Base-by-base conservation (phyloP, 257 asterid species). In the Fraxinus americana region DNA sequence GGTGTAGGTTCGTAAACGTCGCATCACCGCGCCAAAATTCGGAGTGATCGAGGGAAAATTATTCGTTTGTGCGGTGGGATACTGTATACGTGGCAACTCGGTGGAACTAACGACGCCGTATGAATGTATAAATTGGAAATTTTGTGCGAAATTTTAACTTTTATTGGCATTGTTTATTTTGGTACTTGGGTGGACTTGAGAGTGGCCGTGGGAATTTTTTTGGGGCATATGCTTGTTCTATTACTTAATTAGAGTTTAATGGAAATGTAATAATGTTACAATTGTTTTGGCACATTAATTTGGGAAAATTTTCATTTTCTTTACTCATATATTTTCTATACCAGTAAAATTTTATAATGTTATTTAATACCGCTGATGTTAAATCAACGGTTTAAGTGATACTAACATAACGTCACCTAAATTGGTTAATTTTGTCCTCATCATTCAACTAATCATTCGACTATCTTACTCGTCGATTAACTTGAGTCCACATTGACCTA, bases 1-100 rank as follows among this genome's bases (percentile, higher is more conserved):
- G 79, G 85, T 82, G 82, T 85, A 74, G 84, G 81, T 76, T 80
- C 70, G 79, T 68, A 83, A 86, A 77, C 74, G 71, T 11, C 70
- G 77, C 69, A 70, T 45, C 25, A 29, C 45, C 48, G 71, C 57
- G 77, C 80, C 84, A 82, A 79, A 86, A 57, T 72, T 65, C 82
- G 84, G 61, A 21, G 68, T 41, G 61, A 23, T 32, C 89, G 27
- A 86, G 82, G 86, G 21, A 45, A 27, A 52, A 36, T 14, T 25
- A 71, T 72, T 76, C 72, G 23, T 36, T 73, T 82, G 52, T 76
- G 72, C 78, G 72, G 67, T 59, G 25, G 70, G 73, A 11, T 77
- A 77, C 67, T 67, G 7, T 21, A 50, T 82, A 52, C 76, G 80
- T 78, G 67, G 67, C 80, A 39, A 13, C 34, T 43, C 14, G 38